Conservation (phyloP, 768 basidiomycete genomes). For the Russula emetica region DNA sequence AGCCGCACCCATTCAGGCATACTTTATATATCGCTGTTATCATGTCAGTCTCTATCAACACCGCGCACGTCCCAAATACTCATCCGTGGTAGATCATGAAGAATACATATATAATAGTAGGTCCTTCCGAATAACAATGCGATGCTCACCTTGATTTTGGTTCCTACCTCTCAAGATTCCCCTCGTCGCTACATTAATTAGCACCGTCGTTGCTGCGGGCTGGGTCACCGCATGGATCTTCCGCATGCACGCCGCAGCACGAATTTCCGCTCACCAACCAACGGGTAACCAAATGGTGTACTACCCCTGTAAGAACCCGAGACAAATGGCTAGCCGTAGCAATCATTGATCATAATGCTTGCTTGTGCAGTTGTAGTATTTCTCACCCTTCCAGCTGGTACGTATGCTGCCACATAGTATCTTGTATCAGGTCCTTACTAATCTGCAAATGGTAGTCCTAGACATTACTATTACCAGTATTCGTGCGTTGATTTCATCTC, state of each 20-base stretch:
- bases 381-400: constrained; percentile 19
- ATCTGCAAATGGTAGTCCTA: background rate
- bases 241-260: background rate
- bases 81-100: constrained; percentile 7
- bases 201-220: background rate
- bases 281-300: background rate
- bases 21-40: constrained; percentile 20
- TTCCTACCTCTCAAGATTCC: constrained; percentile 4
- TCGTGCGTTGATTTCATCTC: background rate
- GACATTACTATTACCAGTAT: constrained; percentile 14
- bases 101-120: constrained; percentile 14
- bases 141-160: background rate
- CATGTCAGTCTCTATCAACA: constrained; percentile 6
- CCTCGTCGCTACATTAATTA: constrained; percentile 3
- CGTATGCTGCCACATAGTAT: background rate
- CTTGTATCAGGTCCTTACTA: background rate
- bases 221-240: constrained; percentile 14
- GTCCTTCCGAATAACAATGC: background rate
- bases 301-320: constrained; percentile 17
- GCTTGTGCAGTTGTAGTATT: constrained; percentile 6
- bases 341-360: background rate
- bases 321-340: background rate
- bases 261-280: too few relatives aligned
- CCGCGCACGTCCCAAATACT: background rate
- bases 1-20: constrained; percentile 15